phyloP scores from a whole-genome alignment of 805 yeast species.

The Candida ponderosae region DNA sequence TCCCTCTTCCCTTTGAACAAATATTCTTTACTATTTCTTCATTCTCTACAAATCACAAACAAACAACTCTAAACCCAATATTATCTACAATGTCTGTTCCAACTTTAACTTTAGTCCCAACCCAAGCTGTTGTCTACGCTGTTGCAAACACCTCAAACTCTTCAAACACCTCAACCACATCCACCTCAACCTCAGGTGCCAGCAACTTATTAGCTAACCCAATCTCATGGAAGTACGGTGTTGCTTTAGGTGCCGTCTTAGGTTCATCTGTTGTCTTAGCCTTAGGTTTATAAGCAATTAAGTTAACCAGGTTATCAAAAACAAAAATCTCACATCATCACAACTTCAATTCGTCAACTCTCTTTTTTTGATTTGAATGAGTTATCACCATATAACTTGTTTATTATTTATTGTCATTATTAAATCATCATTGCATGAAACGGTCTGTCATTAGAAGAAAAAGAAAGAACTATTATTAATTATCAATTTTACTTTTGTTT shows the following conservation, averaged over 20 bases:
- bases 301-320: no score
- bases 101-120: constrained; percentile 20
- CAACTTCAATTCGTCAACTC: no score
- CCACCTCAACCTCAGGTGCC: constrained; percentile 16
- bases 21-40: not conserved
- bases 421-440: no score
- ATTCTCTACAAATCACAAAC: not conserved
- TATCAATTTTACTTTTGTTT: no score
- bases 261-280: constrained; percentile 24
- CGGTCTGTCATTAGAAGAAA: no score
- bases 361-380: no score
- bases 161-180: constrained; percentile 6
- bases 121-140: constrained; percentile 12
- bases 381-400: no score
- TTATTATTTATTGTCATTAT: no score
- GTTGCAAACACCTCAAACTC: not conserved
- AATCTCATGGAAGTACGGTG: constrained; percentile 26
- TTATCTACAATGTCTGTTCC: constrained; percentile 11
- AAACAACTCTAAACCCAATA: not conserved
- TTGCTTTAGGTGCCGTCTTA: constrained; percentile 21
- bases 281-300: constrained; percentile 10
- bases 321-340: no score
- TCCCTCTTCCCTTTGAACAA: no score
- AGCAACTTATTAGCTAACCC: constrained; percentile 24
- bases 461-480: no score